Conservation (phyloP, 768 basidiomycete species). For the Phaeolepiota aurea region DNA sequence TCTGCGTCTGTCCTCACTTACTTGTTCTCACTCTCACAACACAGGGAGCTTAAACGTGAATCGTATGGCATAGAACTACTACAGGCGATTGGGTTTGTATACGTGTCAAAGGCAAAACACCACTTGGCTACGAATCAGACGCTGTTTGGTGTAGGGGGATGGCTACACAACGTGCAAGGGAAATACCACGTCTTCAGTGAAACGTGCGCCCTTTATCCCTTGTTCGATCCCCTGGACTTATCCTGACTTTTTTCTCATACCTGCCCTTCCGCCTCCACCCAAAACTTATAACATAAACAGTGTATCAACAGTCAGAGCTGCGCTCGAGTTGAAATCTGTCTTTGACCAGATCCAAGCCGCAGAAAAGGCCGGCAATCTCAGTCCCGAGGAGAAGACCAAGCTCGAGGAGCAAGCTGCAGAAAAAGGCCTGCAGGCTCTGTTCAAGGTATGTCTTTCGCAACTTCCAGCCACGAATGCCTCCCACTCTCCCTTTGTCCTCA, state of each 20-base stretch:
- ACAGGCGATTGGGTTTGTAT: conserved; percentile 82
- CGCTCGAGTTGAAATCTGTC: conserved; percentile 82
- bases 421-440: conserved; percentile 84
- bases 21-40: conserved; percentile 4
- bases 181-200: conserved; percentile 93
- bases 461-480: conserved; percentile 1
- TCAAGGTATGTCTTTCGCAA: conserved; percentile 49
- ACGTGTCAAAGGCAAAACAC: conserved; percentile 75
- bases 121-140: conserved; percentile 65
- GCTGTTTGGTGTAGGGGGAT: conserved; percentile 83
- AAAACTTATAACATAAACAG: conserved; percentile 25
- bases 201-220: conserved; percentile 49
- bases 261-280: no score
- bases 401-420: conserved; percentile 91
- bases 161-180: conserved; percentile 87
- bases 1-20: conserved; percentile 8
- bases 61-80: conserved; percentile 84
- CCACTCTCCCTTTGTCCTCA: neutral
- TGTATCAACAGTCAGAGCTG: conserved; percentile 77
- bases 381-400: conserved; percentile 69
- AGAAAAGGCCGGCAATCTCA: conserved; percentile 74
- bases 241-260: conserved; percentile 2
- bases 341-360: conserved; percentile 92
- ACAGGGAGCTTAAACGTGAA: conserved; percentile 74
- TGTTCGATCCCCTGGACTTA: neutral